Conservation (phyloP, 192 early-diverging fungal species). For the Coemansia brasiliensis region DNA sequence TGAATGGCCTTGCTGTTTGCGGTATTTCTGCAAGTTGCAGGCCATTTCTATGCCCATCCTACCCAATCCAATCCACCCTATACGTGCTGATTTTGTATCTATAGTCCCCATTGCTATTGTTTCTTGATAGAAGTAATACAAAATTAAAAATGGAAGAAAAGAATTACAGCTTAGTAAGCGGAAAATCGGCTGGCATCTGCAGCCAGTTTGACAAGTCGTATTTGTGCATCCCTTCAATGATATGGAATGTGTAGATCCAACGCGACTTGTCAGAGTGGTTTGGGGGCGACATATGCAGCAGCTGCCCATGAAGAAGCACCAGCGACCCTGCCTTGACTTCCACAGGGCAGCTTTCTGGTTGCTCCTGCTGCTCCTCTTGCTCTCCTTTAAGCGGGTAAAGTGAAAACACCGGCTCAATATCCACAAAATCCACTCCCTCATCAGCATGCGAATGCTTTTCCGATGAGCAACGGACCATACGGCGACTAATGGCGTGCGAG, state of each 20-base stretch:
- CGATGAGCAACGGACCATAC: slow-evolving; percentile 36
- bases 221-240: slow-evolving; percentile 71
- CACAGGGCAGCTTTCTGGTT: slow-evolving; percentile 11
- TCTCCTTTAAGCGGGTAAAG: slow-evolving; percentile 8
- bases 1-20: slow-evolving; percentile 34
- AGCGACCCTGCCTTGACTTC: slow-evolving; percentile 62
- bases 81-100: slow-evolving; percentile 4
- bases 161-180: slow-evolving; percentile 29
- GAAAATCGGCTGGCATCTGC: slow-evolving; percentile 29
- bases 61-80: slow-evolving; percentile 68
- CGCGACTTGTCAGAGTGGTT: slow-evolving; percentile 77
- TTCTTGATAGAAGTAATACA: not conserved
- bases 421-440: slow-evolving; percentile 35
- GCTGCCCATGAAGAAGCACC: slow-evolving; percentile 87
- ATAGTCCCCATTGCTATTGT: not conserved
- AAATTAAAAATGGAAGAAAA: not conserved
- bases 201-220: slow-evolving; percentile 86
- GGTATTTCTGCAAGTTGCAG: slow-evolving; percentile 58
- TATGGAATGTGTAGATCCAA: slow-evolving; percentile 95
- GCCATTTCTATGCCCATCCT: slow-evolving; percentile 66
- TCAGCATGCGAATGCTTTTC: not conserved
- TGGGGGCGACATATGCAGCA: slow-evolving; percentile 79
- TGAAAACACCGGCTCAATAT: slow-evolving; percentile 28
- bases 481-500: slow-evolving; percentile 39
- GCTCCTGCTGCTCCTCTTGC: not conserved